These are phyloP conservation scores for Skeletonema menzelii DNA, from an alignment of 108 stramenopile species.

Conservation along the genomic window DNA sequence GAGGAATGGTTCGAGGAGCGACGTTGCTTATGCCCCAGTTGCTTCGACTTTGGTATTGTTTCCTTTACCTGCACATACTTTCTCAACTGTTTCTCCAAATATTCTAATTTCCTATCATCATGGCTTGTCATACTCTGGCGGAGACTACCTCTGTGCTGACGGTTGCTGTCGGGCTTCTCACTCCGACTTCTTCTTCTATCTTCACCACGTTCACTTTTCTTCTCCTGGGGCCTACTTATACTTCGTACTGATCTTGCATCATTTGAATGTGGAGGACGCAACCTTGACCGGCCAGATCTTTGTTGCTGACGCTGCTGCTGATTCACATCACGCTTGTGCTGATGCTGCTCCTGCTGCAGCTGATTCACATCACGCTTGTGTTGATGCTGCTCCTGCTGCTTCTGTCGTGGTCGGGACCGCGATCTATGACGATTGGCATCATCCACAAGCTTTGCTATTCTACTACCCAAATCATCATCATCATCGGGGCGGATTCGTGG, in stretches of 20 bases:
- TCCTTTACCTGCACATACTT: neutral
- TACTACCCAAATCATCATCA: neutral
- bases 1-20: neutral
- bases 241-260: neutral
- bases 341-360: neutral
- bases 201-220: neutral
- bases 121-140: neutral
- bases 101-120: neutral
- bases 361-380: neutral
- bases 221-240: neutral
- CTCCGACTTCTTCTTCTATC: neutral
- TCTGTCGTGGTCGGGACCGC: neutral
- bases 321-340: neutral
- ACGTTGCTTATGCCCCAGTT: neutral
- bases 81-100: neutral
- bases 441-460: neutral
- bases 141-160: neutral
- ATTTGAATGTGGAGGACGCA: neutral
- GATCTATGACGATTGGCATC: neutral
- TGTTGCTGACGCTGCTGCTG: neutral
- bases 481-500: neutral
- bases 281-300: neutral
- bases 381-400: neutral
- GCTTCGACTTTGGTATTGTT: neutral
- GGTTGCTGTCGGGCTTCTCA: neutral